Conservation (phyloP, 1,284 basidiomycete genomes). For the Hymenochaete sp. region DNA sequence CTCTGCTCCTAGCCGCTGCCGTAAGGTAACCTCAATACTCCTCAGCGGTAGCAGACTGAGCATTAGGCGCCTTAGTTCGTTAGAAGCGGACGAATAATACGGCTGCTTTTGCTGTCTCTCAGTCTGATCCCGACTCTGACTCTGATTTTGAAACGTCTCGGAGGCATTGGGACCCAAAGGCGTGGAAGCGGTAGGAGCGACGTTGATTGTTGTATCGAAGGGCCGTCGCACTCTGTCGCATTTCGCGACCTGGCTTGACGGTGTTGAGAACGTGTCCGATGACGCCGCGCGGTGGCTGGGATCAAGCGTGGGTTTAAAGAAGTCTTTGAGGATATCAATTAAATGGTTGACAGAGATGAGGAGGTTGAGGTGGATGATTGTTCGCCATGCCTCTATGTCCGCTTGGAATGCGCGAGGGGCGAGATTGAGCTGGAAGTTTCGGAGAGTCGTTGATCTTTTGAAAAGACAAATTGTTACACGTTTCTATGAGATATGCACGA, state of each 20-base stretch:
- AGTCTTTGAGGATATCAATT: conserved; percentile 34
- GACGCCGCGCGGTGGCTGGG: not conserved
- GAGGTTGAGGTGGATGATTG: conserved; percentile 56
- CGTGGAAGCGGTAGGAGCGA: conserved; percentile 6
- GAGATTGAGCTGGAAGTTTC: conserved; percentile 55
- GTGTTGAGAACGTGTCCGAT: conserved; percentile 17
- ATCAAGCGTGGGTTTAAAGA: not conserved
- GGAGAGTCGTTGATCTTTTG: conserved; percentile 57
- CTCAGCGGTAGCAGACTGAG: conserved; percentile 46
- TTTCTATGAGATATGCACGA: too few species aligned
- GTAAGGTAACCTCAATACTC: conserved; percentile 46
- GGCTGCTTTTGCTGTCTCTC: too few species aligned
- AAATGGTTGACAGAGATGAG: conserved; percentile 52
- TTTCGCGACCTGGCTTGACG: conserved; percentile 19
- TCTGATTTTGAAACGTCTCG: too few species aligned
- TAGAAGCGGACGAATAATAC: too few species aligned
- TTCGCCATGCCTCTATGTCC: conserved; percentile 50
- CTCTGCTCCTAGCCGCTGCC: conserved; percentile 21
- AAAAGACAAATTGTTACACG: too few species aligned
- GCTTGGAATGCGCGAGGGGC: conserved; percentile 49
- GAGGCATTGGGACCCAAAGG: too few species aligned
- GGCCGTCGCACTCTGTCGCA: conserved; percentile 15
- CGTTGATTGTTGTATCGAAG: not conserved
- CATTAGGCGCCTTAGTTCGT: conserved; percentile 38
- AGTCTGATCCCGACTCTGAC: too few species aligned